Evolutionary conservation across 805 yeast species (phyloP), one percentile per base, ranked within the genome.

Genomic region (Lipomyces japonicus): DNA sequence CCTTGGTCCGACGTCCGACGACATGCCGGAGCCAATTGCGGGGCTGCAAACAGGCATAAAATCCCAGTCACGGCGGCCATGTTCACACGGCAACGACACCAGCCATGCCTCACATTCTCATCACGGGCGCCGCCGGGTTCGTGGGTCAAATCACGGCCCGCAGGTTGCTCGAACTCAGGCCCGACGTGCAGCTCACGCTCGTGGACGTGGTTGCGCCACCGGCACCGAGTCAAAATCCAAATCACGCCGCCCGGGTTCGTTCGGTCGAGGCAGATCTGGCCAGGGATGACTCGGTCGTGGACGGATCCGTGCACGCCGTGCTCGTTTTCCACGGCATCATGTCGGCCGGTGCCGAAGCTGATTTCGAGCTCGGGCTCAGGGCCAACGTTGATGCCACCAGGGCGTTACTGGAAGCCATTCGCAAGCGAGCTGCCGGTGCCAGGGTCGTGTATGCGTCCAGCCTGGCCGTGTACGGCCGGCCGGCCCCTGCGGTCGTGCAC

Each of bases 101-200:
- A n/a, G n/a, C n/a, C n/a, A n/a, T n/a, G n/a, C n/a, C n/a, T n/a
- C n/a, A 28, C 31, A 28, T 54, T 23, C 48, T 60, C 22, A 55
- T 60, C 37, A 60, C 63, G 24, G 63, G 63, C 16, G 63, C 55
- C 4, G 61, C 59, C 10, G 63, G 63, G 21, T 60, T 59, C 43
- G 31, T 60, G 19, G 63, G 63, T 46, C 58, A 55, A 40, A 14
- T 34, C n/a, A 6, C 16, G 6, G 37, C 37, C 19, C 7, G 19
- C n/a, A 6, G 19, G n/a, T 47, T 58, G 16, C 46, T 60, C 14
- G 62, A 60, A 12, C 40, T 44, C n/a, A 57, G 58, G 14, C 38
- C 44, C 35, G 45, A 43, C 7, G 26, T 43, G 26, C 40, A 42
- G 38, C 47, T 60, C 19, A 44, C 50, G 7, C 57, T 59, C 34